phyloP scores from a whole-genome alignment of 2,329 filamentous ascomycete genomes.

The Ascochyta rabiei region DNA sequence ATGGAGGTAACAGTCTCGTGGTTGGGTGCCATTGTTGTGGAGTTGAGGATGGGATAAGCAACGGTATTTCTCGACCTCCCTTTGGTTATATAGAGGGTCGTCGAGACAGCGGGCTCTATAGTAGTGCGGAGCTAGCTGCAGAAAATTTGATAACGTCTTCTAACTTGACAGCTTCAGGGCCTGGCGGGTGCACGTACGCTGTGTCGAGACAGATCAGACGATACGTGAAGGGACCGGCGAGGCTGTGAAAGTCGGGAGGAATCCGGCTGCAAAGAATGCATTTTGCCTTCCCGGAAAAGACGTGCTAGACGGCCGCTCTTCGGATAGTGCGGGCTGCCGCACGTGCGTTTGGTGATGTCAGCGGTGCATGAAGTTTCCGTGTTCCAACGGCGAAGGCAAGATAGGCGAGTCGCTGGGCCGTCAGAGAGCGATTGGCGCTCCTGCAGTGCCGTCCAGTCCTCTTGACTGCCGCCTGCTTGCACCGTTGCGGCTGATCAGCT shows the following conservation, averaged over 20 bases:
- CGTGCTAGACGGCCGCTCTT: constrained; percentile 30
- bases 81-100: constrained; percentile 11
- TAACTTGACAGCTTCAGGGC: constrained; percentile 12
- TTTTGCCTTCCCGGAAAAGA: constrained; percentile 39
- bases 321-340: constrained; percentile 29
- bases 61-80: background rate
- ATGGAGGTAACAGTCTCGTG: constrained; percentile 63
- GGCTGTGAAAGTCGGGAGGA: constrained; percentile 16
- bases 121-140: constrained; percentile 16
- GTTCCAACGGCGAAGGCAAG: constrained; percentile 11
- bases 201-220: constrained; percentile 6
- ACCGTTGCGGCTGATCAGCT: background rate
- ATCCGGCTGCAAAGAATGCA: constrained; percentile 35
- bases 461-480: background rate
- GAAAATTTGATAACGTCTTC: constrained; percentile 15
- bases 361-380: constrained; percentile 8
- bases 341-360: constrained; percentile 27
- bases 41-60: constrained; percentile 1
- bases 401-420: constrained; percentile 2
- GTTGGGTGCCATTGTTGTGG: constrained; percentile 52
- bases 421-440: constrained; percentile 5
- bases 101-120: constrained; percentile 1
- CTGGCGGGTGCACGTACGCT: constrained; percentile 13
- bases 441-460: background rate
- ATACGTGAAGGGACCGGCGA: constrained; percentile 19